Evolutionary conservation across 2,329 filamentous ascomycete species (phyloP).

Genomic region (Septoria linicola): DNA sequence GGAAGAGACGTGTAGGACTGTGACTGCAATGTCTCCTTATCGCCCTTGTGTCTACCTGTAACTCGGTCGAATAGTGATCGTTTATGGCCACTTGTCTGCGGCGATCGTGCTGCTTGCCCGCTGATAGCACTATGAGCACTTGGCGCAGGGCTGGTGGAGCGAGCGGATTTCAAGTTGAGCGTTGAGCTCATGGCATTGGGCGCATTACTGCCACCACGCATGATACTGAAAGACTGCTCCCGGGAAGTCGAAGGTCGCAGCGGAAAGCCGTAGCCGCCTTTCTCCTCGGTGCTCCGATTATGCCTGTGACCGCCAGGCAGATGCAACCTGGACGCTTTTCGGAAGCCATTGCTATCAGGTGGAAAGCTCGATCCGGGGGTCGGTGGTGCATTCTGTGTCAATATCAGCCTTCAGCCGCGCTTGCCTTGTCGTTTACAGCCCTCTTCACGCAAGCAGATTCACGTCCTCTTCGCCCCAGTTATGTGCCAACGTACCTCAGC

Average conservation of each 20-base stretch:
- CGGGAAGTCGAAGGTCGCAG: slow-evolving; percentile 71
- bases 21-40: slow-evolving; percentile 44
- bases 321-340: slow-evolving; percentile 57
- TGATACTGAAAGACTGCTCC: slow-evolving; percentile 65
- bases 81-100: slow-evolving; percentile 48
- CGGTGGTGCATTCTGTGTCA: slow-evolving; percentile 27
- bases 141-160: slow-evolving; percentile 79
- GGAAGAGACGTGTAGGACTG: slow-evolving; percentile 41
- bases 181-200: slow-evolving; percentile 49
- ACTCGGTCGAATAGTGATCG: slow-evolving; percentile 56
- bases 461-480: background rate
- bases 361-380: slow-evolving; percentile 34
- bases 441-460: background rate
- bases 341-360: slow-evolving; percentile 34
- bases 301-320: slow-evolving; percentile 63
- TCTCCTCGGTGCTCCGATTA: slow-evolving; percentile 64
- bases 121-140: slow-evolving; percentile 65
- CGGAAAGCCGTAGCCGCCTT: slow-evolving; percentile 51
- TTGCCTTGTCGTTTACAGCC: background rate
- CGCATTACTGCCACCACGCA: slow-evolving; percentile 54
- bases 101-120: slow-evolving; percentile 55
- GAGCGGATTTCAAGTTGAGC: slow-evolving; percentile 52
- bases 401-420: slow-evolving; percentile 19
- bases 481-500: slow-evolving; percentile 30
- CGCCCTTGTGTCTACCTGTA: slow-evolving; percentile 50